Evolutionary conservation across 345 rosid genomes (phyloP).

Genomic region (Alliaria petiolata): DNA sequence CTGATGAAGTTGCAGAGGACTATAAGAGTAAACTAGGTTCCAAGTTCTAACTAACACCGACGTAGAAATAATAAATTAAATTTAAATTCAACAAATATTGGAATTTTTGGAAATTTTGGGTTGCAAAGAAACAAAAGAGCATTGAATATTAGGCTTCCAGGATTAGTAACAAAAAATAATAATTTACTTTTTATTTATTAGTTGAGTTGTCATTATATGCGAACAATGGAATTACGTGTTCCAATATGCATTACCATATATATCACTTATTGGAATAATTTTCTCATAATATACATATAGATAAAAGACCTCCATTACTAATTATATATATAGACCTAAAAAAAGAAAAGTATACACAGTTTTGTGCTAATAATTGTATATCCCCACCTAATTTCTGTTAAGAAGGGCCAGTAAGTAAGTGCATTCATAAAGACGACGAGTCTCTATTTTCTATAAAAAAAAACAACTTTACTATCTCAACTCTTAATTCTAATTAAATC

Average conservation of each 20-base stretch:
- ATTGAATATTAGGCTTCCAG: not conserved
- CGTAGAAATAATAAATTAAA: not conserved
- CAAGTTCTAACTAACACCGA: slow-evolving; percentile 29
- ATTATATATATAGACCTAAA: too few species aligned
- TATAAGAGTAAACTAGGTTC: slow-evolving; percentile 8
- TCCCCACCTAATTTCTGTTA: not conserved
- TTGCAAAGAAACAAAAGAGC: slow-evolving; percentile 16
- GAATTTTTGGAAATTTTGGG: slow-evolving; percentile 18
- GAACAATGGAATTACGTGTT: slow-evolving; percentile 5
- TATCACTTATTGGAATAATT: not conserved
- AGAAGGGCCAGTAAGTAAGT: not conserved
- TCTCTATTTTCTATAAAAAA: not conserved
- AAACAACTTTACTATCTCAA: not conserved
- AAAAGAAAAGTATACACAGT: not conserved
- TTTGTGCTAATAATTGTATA: not conserved
- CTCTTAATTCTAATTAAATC: too few species aligned
- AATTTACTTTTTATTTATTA: not conserved
- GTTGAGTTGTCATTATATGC: not conserved
- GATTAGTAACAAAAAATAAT: not conserved
- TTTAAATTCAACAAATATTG: not conserved
- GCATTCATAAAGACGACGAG: not conserved
- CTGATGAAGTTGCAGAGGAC: slow-evolving; percentile 2
- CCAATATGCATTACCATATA: not conserved
- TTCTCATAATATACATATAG: not conserved
- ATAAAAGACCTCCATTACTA: too few species aligned